Evolutionary conservation across 2,329 filamentous ascomycete species (phyloP).

Genomic region (Fusarium avenaceum): DNA sequence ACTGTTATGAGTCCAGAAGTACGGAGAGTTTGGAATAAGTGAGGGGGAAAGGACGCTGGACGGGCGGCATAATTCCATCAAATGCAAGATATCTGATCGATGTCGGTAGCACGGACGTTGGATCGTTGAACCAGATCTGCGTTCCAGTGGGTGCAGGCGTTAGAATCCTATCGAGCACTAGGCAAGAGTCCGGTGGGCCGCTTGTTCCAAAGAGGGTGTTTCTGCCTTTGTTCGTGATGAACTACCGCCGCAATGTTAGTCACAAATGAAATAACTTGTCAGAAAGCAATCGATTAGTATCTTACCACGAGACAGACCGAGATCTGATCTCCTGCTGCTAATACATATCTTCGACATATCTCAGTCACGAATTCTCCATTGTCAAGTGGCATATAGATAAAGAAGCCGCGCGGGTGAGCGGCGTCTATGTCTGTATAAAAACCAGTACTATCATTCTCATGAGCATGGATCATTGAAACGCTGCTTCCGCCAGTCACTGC

Average conservation of each 20-base stretch:
- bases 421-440: constrained; percentile 26
- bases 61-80: no score
- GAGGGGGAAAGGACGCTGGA: no score
- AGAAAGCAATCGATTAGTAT: not conserved
- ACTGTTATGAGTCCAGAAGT: no score
- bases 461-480: constrained; percentile 12
- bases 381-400: constrained; percentile 28
- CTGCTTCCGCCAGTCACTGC: constrained; percentile 9
- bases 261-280: not conserved
- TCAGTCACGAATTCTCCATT: constrained; percentile 27
- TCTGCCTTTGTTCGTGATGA: no score
- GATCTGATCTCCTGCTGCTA: not conserved
- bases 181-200: no score
- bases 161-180: no score
- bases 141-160: no score
- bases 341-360: constrained; percentile 24
- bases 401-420: constrained; percentile 1
- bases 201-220: no score
- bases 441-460: constrained; percentile 2
- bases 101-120: no score
- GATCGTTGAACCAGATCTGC: no score
- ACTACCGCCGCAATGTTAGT: not conserved
- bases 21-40: no score
- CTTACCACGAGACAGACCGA: constrained; percentile 30
- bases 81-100: no score